These are phyloP conservation scores for Rhizodiscina lignyota DNA, from an alignment of 495 filamentous ascomycete species.

Conservation along the genomic window DNA sequence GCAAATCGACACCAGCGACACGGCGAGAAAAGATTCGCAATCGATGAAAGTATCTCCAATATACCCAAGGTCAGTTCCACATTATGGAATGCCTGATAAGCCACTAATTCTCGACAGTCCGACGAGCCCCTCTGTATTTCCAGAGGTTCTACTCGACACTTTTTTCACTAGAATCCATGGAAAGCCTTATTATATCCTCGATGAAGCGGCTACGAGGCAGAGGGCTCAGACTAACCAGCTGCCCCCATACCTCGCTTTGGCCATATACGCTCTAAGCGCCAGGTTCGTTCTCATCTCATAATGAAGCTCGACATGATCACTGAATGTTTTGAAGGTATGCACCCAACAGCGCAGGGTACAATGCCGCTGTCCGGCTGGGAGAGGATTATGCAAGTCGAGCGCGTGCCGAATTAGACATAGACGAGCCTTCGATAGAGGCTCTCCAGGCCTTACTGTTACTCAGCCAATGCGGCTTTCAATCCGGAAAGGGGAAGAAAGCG, in stretches of 20 bases:
- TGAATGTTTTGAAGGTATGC: conserved; percentile 33
- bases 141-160: conserved; percentile 46
- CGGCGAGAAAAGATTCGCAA: too few relatives aligned
- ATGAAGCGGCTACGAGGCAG: conserved; percentile 54
- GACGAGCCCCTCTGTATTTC: conserved; percentile 8
- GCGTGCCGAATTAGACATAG: conserved; percentile 52
- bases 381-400: conserved; percentile 53
- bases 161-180: conserved; percentile 64
- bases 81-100: too few relatives aligned
- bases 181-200: conserved; percentile 62
- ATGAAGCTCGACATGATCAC: conserved; percentile 9
- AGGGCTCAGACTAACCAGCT: conserved; percentile 48
- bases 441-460: conserved; percentile 64
- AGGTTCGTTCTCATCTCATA: conserved; percentile 27
- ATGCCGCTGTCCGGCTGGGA: conserved; percentile 36
- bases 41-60: too few relatives aligned
- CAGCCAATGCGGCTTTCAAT: conserved; percentile 53
- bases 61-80: too few relatives aligned
- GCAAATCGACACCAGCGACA: conserved; percentile 4
- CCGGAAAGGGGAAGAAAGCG: conserved; percentile 66
- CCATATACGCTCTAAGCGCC: conserved; percentile 55
- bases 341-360: conserved; percentile 39
- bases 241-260: conserved; percentile 43
- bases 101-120: not conserved
- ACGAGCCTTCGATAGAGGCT: conserved; percentile 61